Conservation (phyloP, 441 rosid genomes). For the Isatis lusitanica region DNA sequence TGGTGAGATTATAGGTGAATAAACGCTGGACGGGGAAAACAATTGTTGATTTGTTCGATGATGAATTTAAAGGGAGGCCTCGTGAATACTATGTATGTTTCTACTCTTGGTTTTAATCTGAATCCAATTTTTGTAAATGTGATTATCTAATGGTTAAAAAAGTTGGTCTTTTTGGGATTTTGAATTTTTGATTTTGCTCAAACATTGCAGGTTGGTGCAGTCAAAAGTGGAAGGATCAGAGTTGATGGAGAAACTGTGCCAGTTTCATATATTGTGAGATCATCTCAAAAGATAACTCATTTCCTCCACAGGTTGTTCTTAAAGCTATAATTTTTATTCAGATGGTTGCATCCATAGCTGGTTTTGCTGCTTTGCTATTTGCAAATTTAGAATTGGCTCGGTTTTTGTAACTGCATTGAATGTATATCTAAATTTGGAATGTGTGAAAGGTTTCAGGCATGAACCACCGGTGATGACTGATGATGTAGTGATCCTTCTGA, state of each 20-base stretch:
- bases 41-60: constrained; percentile 79
- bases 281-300: constrained; percentile 86
- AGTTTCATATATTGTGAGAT: constrained; percentile 69
- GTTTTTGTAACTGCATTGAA: not conserved
- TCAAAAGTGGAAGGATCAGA: constrained; percentile 79
- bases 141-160: not conserved
- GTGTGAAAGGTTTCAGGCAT: constrained; percentile 63
- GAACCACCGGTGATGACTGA: constrained; percentile 86
- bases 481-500: constrained; percentile 59
- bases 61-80: constrained; percentile 84
- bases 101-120: not conserved
- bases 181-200: not conserved
- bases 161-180: not conserved
- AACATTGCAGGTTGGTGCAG: constrained; percentile 65
- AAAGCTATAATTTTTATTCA: not conserved
- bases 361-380: not conserved
- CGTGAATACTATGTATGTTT: constrained; percentile 74
- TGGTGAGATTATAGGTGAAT: constrained; percentile 55
- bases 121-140: not conserved
- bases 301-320: constrained; percentile 74
- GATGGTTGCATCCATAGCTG: not conserved
- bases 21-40: constrained; percentile 92
- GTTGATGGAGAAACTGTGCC: constrained; percentile 78
- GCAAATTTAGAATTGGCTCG: not conserved
- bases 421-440: constrained; percentile 25